These are phyloP conservation scores for Leccinum variabile DNA, from an alignment of 1,284 basidiomycete genomes.

Conservation along the genomic window DNA sequence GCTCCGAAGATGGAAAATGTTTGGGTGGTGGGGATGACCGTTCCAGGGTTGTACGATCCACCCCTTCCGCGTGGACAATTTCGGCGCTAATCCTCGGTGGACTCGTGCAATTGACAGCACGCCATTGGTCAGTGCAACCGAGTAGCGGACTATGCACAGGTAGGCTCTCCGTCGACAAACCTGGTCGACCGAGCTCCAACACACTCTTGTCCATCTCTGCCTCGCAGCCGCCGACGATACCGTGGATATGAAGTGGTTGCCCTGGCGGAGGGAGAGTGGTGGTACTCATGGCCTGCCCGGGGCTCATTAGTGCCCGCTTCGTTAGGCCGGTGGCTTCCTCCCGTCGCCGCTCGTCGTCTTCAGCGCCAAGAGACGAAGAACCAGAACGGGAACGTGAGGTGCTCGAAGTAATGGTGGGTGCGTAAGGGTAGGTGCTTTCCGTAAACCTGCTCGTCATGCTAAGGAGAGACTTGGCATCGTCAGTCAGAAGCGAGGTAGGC, in stretches of 20 bases:
- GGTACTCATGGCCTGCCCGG: conserved; percentile 23
- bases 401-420: conserved; percentile 26
- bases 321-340: conserved; percentile 22
- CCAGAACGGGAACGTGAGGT: conserved; percentile 23
- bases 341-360: conserved; percentile 28
- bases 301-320: conserved; percentile 27
- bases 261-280: conserved; percentile 27
- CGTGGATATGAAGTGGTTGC: conserved; percentile 3
- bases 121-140: conserved; percentile 2
- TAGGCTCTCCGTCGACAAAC: conserved; percentile 34
- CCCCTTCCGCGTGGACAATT: background rate
- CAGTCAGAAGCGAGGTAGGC: conserved; percentile 23
- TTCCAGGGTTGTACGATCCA: conserved; percentile 17
- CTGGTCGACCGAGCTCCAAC: conserved; percentile 30
- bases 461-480: conserved; percentile 33
- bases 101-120: conserved; percentile 1
- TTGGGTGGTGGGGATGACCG: conserved; percentile 16
- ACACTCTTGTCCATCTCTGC: conserved; percentile 34
- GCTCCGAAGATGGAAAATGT: conserved; percentile 20
- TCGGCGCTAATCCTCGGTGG: conserved; percentile 7
- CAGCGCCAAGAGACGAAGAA: conserved; percentile 24
- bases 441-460: conserved; percentile 34
- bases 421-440: conserved; percentile 33
- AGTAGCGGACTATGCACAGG: conserved; percentile 13
- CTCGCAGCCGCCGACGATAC: conserved; percentile 4